Evolutionary conservation across 495 filamentous ascomycete species (phyloP).

Genomic region (Xylaria curta): DNA sequence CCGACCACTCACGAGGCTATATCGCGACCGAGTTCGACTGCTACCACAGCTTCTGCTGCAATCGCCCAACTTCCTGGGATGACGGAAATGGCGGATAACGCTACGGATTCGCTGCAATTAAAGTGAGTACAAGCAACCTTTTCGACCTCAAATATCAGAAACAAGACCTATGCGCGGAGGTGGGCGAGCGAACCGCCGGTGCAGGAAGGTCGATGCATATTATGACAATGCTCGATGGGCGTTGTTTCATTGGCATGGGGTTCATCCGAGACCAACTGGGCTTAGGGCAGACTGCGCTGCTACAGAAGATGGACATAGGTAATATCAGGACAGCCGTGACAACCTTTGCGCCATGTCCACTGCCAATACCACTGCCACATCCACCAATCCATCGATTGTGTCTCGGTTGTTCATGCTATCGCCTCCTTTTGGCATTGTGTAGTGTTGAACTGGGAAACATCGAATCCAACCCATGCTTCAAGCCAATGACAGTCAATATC

Average conservation of each 20-base stretch:
- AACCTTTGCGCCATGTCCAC: slow-evolving; percentile 1
- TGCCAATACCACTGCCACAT: background rate
- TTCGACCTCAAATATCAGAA: slow-evolving; percentile 1
- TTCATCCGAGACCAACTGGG: background rate
- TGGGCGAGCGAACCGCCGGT: background rate
- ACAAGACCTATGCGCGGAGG: background rate
- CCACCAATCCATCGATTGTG: background rate
- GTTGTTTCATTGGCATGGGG: slow-evolving; percentile 9
- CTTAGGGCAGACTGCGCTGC: slow-evolving; percentile 1
- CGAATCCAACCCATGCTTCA: background rate
- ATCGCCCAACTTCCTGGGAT: slow-evolving; percentile 63
- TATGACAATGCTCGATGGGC: slow-evolving; percentile 9
- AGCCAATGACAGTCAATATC: background rate
- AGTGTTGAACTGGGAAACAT: slow-evolving; percentile 9
- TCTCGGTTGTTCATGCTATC: slow-evolving; percentile 6
- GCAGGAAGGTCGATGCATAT: background rate
- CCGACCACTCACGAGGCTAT: slow-evolving; percentile 51
- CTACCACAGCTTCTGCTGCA: slow-evolving; percentile 48
- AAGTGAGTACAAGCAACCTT: slow-evolving; percentile 59
- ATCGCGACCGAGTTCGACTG: slow-evolving; percentile 57
- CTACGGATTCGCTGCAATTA: slow-evolving; percentile 65
- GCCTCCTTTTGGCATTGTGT: slow-evolving; percentile 1
- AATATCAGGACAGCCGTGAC: background rate
- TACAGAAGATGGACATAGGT: slow-evolving; percentile 12
- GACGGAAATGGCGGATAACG: slow-evolving; percentile 67